Evolutionary conservation across 306 rosid species (phyloP).

Genomic region (Cucurbita ficifolia): DNA sequence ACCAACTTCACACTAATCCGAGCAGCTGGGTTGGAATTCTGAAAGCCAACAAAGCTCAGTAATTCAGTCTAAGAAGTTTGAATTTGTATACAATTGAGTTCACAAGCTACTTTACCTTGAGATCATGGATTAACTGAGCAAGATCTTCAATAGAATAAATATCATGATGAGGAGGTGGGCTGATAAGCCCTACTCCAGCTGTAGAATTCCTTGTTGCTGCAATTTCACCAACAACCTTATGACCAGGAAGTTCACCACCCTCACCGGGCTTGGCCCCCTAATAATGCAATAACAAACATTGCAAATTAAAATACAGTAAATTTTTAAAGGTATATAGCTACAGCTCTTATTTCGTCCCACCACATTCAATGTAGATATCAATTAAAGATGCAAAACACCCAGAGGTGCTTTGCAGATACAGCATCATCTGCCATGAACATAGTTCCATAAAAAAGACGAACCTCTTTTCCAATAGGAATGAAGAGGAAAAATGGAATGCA

Average conservation of each 20-base stretch:
- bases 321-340: slow-evolving; percentile 3
- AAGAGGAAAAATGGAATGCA: slow-evolving; percentile 12
- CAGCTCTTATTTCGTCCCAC: slow-evolving; percentile 18
- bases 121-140: slow-evolving; percentile 88
- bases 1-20: slow-evolving; percentile 95
- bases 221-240: slow-evolving; percentile 91
- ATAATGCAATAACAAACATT: slow-evolving; percentile 19
- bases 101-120: slow-evolving; percentile 37
- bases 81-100: neutral
- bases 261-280: slow-evolving; percentile 99
- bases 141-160: slow-evolving; percentile 97
- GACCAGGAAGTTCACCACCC: slow-evolving; percentile 99
- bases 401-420: slow-evolving; percentile 45
- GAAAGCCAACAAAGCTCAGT: slow-evolving; percentile 5
- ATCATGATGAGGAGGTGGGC: slow-evolving; percentile 99
- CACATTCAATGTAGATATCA: slow-evolving; percentile 32
- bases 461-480: slow-evolving; percentile 24
- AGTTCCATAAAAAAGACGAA: slow-evolving; percentile 32
- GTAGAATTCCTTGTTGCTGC: slow-evolving; percentile 93
- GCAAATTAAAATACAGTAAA: slow-evolving; percentile 15
- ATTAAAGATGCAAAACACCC: slow-evolving; percentile 42
- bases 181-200: slow-evolving; percentile 96
- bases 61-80: neutral
- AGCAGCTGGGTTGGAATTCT: slow-evolving; percentile 92
- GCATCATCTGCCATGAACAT: slow-evolving; percentile 44